These are phyloP conservation scores for Kazachstania viticola DNA, from an alignment of 805 yeast genomes.

Conservation along the genomic window DNA sequence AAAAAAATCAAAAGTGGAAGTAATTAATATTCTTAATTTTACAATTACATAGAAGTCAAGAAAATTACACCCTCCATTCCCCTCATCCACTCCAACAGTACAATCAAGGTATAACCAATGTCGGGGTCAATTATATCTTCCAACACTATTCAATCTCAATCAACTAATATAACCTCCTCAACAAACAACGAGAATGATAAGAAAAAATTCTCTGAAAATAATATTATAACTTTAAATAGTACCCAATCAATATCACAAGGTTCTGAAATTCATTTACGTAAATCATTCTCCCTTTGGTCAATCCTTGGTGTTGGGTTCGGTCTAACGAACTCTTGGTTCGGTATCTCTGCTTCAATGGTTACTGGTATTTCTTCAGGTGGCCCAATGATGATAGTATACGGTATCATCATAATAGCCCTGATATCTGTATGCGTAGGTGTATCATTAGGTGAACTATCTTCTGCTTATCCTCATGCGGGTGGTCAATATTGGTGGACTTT, in stretches of 20 bases:
- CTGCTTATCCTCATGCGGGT: conserved; percentile 53
- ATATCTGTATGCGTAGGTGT: conserved; percentile 40
- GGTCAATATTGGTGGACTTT: conserved; percentile 55
- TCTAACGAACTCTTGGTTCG: conserved; percentile 53
- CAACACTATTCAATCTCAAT: no score
- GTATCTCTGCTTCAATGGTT: conserved; percentile 47
- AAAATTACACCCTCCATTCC: no score
- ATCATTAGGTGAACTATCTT: conserved; percentile 42
- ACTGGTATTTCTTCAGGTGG: conserved; percentile 52
- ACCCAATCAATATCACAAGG: not conserved
- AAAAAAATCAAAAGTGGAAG: no score
- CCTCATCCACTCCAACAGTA: no score
- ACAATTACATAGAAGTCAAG: no score
- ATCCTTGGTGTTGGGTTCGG: conserved; percentile 53
- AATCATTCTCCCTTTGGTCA: conserved; percentile 38
- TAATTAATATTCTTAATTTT: no score
- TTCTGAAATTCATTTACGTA: conserved; percentile 23
- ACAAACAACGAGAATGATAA: not conserved
- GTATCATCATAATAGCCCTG: conserved; percentile 41
- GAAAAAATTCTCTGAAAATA: not conserved
- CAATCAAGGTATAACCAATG: no score
- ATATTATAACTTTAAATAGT: not conserved
- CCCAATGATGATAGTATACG: conserved; percentile 47
- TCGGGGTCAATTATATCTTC: no score
- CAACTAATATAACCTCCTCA: no score